Conservation (phyloP, 208 protist genomes). For the Lotmaria passim region DNA sequence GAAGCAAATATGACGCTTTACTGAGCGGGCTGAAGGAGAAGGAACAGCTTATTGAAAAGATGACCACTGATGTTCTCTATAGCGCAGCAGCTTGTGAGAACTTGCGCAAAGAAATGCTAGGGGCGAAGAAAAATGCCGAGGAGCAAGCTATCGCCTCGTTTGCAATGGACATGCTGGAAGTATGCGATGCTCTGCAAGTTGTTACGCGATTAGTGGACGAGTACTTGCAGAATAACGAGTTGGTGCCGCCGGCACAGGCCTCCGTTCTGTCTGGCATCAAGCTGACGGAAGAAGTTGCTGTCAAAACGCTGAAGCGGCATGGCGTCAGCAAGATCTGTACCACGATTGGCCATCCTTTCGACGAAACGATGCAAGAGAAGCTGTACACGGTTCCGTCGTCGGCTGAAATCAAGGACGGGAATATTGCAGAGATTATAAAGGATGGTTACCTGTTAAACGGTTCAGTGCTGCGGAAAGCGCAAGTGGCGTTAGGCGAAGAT, state of each 20-base stretch:
- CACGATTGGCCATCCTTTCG: slow-evolving; percentile 40
- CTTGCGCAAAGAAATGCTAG: slow-evolving; percentile 38
- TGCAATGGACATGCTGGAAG: slow-evolving; percentile 64
- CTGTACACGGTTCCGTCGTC: slow-evolving; percentile 52
- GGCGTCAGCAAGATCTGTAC: slow-evolving; percentile 46
- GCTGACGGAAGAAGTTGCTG: slow-evolving; percentile 57
- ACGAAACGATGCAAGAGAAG: slow-evolving; percentile 43
- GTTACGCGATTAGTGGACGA: slow-evolving; percentile 32
- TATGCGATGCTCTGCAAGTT: slow-evolving; percentile 59
- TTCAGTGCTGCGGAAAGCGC: slow-evolving; percentile 46
- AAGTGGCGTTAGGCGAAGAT: slow-evolving; percentile 65
- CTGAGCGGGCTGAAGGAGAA: slow-evolving; percentile 24
- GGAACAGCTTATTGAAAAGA: slow-evolving; percentile 35
- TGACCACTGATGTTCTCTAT: slow-evolving; percentile 57
- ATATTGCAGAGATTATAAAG: slow-evolving; percentile 66
- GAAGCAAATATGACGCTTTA: slow-evolving; percentile 29
- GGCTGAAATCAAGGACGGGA: slow-evolving; percentile 25
- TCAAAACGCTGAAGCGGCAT: slow-evolving; percentile 49
- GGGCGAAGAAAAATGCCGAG: slow-evolving; percentile 42
- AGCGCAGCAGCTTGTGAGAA: slow-evolving; percentile 66
- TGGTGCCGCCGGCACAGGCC: slow-evolving; percentile 18
- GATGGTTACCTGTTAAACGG: slow-evolving; percentile 53
- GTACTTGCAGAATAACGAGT: slow-evolving; percentile 17
- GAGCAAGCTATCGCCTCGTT: slow-evolving; percentile 41
- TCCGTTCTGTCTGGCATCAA: slow-evolving; percentile 46